phyloP scores from a whole-genome alignment of 208 protist species.

The Entamoeba histolytica region DNA sequence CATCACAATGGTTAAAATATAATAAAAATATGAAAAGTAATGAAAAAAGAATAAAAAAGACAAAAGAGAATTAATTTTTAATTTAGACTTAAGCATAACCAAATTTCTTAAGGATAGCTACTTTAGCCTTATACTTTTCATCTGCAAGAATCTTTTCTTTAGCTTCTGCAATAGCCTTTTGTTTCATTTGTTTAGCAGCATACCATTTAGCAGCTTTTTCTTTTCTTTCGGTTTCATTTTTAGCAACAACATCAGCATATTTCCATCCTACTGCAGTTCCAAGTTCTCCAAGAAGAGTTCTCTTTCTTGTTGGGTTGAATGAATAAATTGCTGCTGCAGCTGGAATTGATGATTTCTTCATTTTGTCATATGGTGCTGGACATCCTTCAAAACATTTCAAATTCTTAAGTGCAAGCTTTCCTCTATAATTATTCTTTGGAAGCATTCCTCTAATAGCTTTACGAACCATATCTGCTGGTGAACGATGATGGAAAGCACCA shows the following conservation, averaged over 20 bases:
- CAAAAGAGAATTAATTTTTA: too few relatives aligned
- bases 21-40: too few relatives aligned
- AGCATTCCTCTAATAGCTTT: constrained; percentile 86
- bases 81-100: neutral
- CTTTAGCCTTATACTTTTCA: neutral
- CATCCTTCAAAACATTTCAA: constrained; percentile 61
- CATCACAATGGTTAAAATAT: too few relatives aligned
- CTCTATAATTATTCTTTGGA: constrained; percentile 62
- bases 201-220: constrained; percentile 6
- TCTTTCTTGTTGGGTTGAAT: constrained; percentile 42
- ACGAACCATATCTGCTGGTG: constrained; percentile 75
- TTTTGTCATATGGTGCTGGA: constrained; percentile 55
- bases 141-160: neutral
- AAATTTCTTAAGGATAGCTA: neutral
- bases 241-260: constrained; percentile 45
- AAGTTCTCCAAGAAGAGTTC: constrained; percentile 48
- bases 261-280: constrained; percentile 62
- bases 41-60: too few relatives aligned
- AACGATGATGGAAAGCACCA: constrained; percentile 84
- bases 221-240: constrained; percentile 59
- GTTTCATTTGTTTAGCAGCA: neutral
- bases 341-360: constrained; percentile 60
- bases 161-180: neutral
- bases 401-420: constrained; percentile 44
- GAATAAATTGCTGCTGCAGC: constrained; percentile 47